A percentile compares a stretch with the other conserved stretches of the same genome.
Evolutionary conservation across 2,329 filamentous ascomycete genomes (phyloP).

Genomic region (Fusarium sp.): DNA sequence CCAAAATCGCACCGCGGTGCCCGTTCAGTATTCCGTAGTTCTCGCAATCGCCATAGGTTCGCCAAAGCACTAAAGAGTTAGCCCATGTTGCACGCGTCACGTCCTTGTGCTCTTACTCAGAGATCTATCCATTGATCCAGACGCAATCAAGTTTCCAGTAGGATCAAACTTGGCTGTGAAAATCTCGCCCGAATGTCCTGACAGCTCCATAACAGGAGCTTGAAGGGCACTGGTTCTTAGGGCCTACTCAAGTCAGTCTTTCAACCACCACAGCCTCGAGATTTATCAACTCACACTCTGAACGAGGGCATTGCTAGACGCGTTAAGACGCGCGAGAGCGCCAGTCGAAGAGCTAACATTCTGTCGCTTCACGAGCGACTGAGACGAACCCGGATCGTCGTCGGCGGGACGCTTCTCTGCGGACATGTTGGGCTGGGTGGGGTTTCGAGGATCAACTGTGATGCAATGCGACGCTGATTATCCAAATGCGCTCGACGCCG

Average conservation of each 20-base stretch:
- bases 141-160: constrained; percentile 86
- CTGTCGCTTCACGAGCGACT: constrained; percentile 88
- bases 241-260: constrained; percentile 59
- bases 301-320: constrained; percentile 57
- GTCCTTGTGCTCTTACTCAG: constrained; percentile 68
- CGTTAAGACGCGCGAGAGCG: constrained; percentile 61
- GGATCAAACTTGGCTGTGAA: constrained; percentile 92
- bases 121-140: constrained; percentile 91
- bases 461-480: constrained; percentile 18
- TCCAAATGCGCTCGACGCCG: constrained; percentile 12
- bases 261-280: background rate
- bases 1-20: constrained; percentile 88
- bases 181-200: constrained; percentile 82
- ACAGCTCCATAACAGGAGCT: constrained; percentile 92
- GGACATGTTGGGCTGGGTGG: constrained; percentile 67
- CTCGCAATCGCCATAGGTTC: constrained; percentile 88
- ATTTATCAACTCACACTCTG: constrained; percentile 55
- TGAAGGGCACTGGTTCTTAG: constrained; percentile 82
- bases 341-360: constrained; percentile 65
- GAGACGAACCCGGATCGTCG: constrained; percentile 77
- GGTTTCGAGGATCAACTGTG: background rate
- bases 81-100: background rate
- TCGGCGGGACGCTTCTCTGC: constrained; percentile 92
- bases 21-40: constrained; percentile 91
- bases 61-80: constrained; percentile 78